Evolutionary conservation across 352 stramenopile genomes (phyloP).

Genomic region (Pythium phragmitis): DNA sequence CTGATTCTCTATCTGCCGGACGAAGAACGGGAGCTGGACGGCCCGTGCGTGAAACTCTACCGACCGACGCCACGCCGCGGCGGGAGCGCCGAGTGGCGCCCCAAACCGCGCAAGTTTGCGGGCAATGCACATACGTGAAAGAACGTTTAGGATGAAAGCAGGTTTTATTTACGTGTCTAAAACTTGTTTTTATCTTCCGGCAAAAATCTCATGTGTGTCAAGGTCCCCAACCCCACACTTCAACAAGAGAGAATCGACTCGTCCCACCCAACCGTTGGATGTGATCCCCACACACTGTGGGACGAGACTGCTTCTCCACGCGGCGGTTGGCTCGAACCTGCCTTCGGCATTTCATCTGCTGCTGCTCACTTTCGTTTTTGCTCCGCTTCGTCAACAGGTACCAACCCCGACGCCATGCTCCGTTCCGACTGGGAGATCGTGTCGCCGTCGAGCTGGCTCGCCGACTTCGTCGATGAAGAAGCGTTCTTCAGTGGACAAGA

Average conservation of each 20-base stretch:
- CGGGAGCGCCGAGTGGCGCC: conserved; percentile 63
- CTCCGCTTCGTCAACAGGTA: not conserved
- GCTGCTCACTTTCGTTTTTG: not conserved
- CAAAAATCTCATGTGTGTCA: too few species aligned
- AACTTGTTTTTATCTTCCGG: too few species aligned
- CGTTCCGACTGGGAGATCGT: conserved; percentile 55
- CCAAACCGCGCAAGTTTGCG: conserved; percentile 68
- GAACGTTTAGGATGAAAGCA: not conserved
- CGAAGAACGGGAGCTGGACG: conserved; percentile 58
- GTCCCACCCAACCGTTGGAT: too few species aligned
- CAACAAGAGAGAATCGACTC: too few species aligned
- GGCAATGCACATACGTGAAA: conserved; percentile 4
- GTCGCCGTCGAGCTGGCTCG: conserved; percentile 46
- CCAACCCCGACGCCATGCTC: conserved; percentile 35
- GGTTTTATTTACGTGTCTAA: too few species aligned
- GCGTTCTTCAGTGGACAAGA: conserved; percentile 37
- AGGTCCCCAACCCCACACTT: too few species aligned
- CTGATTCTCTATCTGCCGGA: conserved; percentile 62
- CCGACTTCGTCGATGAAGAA: conserved; percentile 48
- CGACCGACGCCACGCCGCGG: conserved; percentile 51
- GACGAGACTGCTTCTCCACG: not conserved
- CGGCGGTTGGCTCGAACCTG: not conserved
- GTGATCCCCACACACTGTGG: not conserved
- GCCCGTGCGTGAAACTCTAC: conserved; percentile 58
- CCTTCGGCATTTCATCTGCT: not conserved